Conservation (phyloP, 768 basidiomycete species). For the Macrolepiota fuliginosa region DNA sequence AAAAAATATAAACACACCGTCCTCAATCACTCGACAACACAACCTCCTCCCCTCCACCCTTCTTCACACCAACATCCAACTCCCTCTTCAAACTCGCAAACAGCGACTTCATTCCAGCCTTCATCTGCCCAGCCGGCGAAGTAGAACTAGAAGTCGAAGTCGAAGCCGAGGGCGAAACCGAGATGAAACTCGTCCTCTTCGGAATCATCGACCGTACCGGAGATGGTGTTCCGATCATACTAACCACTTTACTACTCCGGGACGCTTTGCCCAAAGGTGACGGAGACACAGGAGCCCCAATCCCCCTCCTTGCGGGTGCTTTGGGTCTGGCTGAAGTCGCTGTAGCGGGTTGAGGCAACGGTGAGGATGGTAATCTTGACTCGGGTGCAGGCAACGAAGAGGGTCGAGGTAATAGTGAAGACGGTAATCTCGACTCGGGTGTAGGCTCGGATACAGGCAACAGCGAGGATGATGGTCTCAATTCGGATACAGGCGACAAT, state of each 20-base stretch:
- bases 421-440: background rate
- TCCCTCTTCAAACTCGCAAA: background rate
- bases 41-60: background rate
- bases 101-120: background rate
- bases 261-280: background rate
- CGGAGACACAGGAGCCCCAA: background rate
- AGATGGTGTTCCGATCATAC: background rate
- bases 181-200: background rate
- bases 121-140: background rate
- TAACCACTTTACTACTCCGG: background rate
- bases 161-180: background rate
- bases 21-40: background rate
- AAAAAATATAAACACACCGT: background rate
- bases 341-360: background rate
- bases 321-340: background rate
- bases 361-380: background rate
- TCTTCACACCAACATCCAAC: background rate
- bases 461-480: too few relatives aligned
- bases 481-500: too few relatives aligned
- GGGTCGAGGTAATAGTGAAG: too few relatives aligned
- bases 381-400: background rate
- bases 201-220: constrained; percentile 1
- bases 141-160: background rate
- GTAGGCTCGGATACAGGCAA: background rate
- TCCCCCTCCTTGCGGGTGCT: background rate